A percentile compares a stretch with the other conserved stretches of the same genome.
These are phyloP conservation scores for Lactuca saligna DNA, from an alignment of 129 eudicot genomes.

Conservation along the genomic window DNA sequence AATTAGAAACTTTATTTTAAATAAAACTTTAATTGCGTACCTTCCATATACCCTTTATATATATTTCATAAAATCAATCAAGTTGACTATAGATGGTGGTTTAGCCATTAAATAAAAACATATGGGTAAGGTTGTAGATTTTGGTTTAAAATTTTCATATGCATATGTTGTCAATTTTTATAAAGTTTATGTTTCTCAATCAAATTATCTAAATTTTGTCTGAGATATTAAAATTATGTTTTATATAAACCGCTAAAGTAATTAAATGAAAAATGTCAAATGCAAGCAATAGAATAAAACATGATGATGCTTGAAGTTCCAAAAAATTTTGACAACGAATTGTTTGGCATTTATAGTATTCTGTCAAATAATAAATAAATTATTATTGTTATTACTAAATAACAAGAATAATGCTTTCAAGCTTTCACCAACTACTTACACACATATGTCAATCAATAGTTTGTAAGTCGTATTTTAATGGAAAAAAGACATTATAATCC, in stretches of 20 bases:
- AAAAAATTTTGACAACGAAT: slow-evolving; percentile 32
- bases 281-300: background rate
- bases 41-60: too few species aligned
- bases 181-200: background rate
- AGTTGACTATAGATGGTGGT: too few species aligned
- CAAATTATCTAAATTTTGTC: background rate
- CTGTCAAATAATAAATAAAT: slow-evolving; percentile 19
- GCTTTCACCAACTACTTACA: slow-evolving; percentile 43
- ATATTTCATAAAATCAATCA: too few species aligned
- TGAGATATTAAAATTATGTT: background rate
- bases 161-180: too few species aligned
- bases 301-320: slow-evolving; percentile 18
- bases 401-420: slow-evolving; percentile 39
- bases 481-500: too few species aligned
- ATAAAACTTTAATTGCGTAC: too few species aligned
- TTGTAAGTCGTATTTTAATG: background rate
- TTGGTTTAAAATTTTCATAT: too few species aligned
- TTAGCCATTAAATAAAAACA: too few species aligned
- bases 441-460: slow-evolving; percentile 11
- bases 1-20: too few species aligned
- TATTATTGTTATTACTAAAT: background rate
- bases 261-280: background rate
- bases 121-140: too few species aligned
- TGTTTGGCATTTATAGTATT: slow-evolving; percentile 13
- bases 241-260: background rate